A percentile compares a stretch with the other conserved stretches of the same genome.
Conservation (phyloP, 805 yeast species). For the Geotrichum ghanense region DNA sequence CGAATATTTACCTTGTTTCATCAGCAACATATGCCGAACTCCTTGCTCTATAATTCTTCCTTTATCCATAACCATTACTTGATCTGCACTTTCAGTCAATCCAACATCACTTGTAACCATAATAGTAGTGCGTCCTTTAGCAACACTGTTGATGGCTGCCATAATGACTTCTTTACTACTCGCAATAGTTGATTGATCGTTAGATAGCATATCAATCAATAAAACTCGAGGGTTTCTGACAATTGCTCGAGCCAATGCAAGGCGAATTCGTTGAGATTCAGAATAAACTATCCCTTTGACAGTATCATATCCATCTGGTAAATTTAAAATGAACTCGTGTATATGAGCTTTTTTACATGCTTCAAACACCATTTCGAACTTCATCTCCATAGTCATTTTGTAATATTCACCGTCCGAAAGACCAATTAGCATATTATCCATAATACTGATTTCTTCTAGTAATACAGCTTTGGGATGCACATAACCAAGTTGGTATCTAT, state of each 20-base stretch:
- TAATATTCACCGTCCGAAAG: slow-evolving; percentile 12
- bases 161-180: slow-evolving; percentile 52
- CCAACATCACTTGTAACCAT: slow-evolving; percentile 75
- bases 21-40: neutral
- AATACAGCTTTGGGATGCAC: slow-evolving; percentile 49
- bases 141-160: slow-evolving; percentile 50
- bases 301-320: slow-evolving; percentile 48
- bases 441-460: slow-evolving; percentile 35
- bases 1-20: neutral
- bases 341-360: slow-evolving; percentile 39
- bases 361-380: slow-evolving; percentile 31
- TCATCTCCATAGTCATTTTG: neutral
- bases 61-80: slow-evolving; percentile 42
- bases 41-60: slow-evolving; percentile 45
- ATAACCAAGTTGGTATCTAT: slow-evolving; percentile 39
- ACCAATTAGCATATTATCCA: slow-evolving; percentile 42
- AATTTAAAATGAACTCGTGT: slow-evolving; percentile 39
- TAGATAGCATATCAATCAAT: slow-evolving; percentile 33
- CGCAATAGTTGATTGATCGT: neutral
- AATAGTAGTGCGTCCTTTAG: slow-evolving; percentile 56
- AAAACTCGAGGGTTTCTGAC: slow-evolving; percentile 52
- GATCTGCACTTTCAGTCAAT: slow-evolving; percentile 48
- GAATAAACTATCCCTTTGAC: slow-evolving; percentile 41
- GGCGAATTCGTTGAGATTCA: slow-evolving; percentile 63
- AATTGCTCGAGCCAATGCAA: slow-evolving; percentile 60